Conservation (phyloP, 805 yeast species). For the Yarrowia deformans region DNA sequence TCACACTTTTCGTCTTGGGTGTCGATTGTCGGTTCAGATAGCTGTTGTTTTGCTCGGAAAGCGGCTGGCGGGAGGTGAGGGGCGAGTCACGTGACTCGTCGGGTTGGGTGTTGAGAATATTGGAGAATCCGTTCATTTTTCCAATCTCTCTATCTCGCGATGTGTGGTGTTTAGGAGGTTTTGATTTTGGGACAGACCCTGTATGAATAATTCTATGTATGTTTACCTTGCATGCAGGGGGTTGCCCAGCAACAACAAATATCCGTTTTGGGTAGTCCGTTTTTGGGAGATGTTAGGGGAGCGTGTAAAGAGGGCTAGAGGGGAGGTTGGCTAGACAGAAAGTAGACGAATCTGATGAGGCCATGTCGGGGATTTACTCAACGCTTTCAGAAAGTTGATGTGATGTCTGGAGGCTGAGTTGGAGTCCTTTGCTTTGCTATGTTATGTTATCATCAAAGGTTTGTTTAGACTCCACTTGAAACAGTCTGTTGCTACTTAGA, state of each 20-base stretch:
- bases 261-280: constrained; percentile 2
- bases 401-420: not conserved
- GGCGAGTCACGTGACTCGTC: constrained; percentile 21
- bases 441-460: not conserved
- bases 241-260: constrained; percentile 34
- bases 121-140: not conserved
- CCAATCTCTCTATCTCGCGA: not conserved
- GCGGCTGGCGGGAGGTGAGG: not conserved
- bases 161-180: constrained; percentile 27
- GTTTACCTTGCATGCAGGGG: constrained; percentile 37
- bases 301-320: not conserved
- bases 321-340: not conserved
- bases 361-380: too few species aligned
- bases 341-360: not conserved
- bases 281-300: not conserved
- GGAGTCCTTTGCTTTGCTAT: not conserved
- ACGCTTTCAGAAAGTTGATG: too few species aligned
- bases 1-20: not conserved
- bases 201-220: constrained; percentile 21
- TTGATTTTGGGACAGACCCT: not conserved
- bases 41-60: constrained; percentile 11
- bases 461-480: constrained; percentile 1
- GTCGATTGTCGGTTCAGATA: constrained; percentile 19
- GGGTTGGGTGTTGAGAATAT: not conserved
- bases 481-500: not conserved